A percentile compares a stretch with the other conserved stretches of the same genome.
phyloP scores from a whole-genome alignment of 352 stramenopile species.

The Phytophthora litchii region DNA sequence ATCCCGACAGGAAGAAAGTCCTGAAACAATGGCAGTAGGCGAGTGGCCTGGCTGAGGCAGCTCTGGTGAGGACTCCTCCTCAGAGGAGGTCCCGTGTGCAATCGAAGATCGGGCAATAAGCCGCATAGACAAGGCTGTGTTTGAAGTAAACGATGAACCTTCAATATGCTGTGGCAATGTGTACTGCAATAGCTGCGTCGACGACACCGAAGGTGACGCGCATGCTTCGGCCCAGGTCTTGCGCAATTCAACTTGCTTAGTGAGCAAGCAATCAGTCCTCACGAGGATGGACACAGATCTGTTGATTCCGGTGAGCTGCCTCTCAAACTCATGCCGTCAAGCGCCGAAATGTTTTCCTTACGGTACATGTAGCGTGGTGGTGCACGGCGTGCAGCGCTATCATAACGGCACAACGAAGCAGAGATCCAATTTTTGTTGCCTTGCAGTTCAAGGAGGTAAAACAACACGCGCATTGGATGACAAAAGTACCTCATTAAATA shows the following conservation, averaged over 20 bases:
- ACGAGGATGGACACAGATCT: background rate
- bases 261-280: background rate
- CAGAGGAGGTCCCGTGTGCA: background rate
- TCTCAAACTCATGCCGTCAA: too few species aligned
- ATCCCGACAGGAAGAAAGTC: conserved; percentile 21
- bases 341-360: background rate
- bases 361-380: background rate
- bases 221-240: too few species aligned
- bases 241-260: background rate
- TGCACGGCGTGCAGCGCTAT: background rate
- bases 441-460: conserved; percentile 18
- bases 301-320: background rate
- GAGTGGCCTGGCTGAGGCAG: conserved; percentile 17
- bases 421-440: background rate
- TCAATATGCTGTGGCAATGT: background rate
- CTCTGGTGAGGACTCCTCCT: background rate
- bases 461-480: too few species aligned
- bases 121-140: conserved; percentile 7
- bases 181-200: too few species aligned
- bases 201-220: too few species aligned
- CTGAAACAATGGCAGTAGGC: conserved; percentile 3
- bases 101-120: background rate
- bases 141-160: conserved; percentile 12
- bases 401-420: background rate
- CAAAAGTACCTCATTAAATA: too few species aligned